Percentiles rank a stretch among this genome's conserved stretches.
Evolutionary conservation across 2,329 filamentous ascomycete species (phyloP).

Genomic region (Furcasterigmium furcatum): DNA sequence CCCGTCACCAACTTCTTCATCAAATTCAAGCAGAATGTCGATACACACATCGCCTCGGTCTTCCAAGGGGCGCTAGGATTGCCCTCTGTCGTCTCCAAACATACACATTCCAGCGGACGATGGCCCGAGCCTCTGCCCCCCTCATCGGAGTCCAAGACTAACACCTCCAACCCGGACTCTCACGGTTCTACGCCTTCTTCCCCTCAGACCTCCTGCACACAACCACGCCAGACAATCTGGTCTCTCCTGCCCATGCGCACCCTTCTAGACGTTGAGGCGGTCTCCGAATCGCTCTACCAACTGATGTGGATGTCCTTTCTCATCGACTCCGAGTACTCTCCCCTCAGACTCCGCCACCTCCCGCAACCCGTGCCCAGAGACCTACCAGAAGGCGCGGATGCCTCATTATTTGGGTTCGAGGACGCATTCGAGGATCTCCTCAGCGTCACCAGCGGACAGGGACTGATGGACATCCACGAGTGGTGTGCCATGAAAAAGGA

Average conservation of each 20-base stretch:
- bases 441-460: conserved; percentile 36
- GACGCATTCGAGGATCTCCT: conserved; percentile 59
- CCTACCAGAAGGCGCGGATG: conserved; percentile 30
- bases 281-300: conserved; percentile 11
- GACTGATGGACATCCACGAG: conserved; percentile 34
- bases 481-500: conserved; percentile 31
- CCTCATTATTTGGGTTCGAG: conserved; percentile 44
- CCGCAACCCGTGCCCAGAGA: conserved; percentile 45
- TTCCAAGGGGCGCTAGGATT: conserved; percentile 18
- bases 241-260: conserved; percentile 6
- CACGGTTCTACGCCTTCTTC: neutral
- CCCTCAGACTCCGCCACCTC: conserved; percentile 38
- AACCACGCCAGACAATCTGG: conserved; percentile 7
- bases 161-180: neutral
- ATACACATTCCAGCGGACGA: conserved; percentile 12
- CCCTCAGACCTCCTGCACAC: conserved; percentile 3
- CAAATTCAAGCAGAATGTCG: conserved; percentile 36
- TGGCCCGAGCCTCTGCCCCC: conserved; percentile 4
- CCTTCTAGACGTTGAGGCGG: conserved; percentile 8
- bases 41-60: conserved; percentile 28
- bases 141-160: too few relatives aligned
- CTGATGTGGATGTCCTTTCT: conserved; percentile 29
- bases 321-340: conserved; percentile 38
- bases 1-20: conserved; percentile 29
- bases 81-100: conserved; percentile 19